Conservation (phyloP, 2,329 filamentous ascomycete genomes). For the Periconia digitata region DNA sequence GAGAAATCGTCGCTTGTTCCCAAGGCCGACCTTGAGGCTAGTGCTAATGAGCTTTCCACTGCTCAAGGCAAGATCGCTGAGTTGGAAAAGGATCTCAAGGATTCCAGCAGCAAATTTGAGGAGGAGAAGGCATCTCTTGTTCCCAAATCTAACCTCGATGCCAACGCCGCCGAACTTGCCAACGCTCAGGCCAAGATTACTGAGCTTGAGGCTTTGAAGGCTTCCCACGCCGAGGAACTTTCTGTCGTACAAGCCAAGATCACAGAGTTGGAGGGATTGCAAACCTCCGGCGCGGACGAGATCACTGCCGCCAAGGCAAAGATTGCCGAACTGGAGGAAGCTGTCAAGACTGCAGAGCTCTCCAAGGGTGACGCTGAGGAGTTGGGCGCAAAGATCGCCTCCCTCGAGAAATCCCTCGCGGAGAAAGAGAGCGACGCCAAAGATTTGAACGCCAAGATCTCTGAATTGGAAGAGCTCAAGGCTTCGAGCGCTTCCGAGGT, state of each 20-base stretch:
- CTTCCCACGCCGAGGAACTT: constrained; percentile 25
- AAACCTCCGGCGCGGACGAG: constrained; percentile 21
- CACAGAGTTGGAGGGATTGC: constrained; percentile 18
- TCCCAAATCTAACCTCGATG: constrained; percentile 29
- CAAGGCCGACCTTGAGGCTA: constrained; percentile 27
- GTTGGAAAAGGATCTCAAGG: constrained; percentile 28
- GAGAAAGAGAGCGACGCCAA: constrained; percentile 18
- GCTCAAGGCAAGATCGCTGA: constrained; percentile 7
- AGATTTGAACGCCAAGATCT: constrained; percentile 22
- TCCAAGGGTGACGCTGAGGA: constrained; percentile 13
- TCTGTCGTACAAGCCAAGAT: constrained; percentile 21
- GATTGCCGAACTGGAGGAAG: constrained; percentile 13
- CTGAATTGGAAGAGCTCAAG: constrained; percentile 25
- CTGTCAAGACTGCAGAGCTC: constrained; percentile 9
- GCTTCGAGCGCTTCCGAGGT: constrained; percentile 25
- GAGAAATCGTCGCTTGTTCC: constrained; percentile 16
- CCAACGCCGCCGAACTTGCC: too few relatives aligned
- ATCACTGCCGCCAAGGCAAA: constrained; percentile 16
- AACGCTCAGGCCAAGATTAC: constrained; percentile 27
- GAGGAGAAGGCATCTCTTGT: constrained; percentile 14
- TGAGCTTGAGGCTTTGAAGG: constrained; percentile 26
- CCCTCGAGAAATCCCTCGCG: constrained; percentile 8
- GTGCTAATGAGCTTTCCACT: constrained; percentile 10
- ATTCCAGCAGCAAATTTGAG: neutral
- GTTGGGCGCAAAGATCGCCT: constrained; percentile 9